Percentiles rank a stretch among this genome's conserved stretches.
These are phyloP conservation scores for Xerocomus brunneocitrinus DNA, from an alignment of 768 basidiomycete genomes.

Conservation along the genomic window DNA sequence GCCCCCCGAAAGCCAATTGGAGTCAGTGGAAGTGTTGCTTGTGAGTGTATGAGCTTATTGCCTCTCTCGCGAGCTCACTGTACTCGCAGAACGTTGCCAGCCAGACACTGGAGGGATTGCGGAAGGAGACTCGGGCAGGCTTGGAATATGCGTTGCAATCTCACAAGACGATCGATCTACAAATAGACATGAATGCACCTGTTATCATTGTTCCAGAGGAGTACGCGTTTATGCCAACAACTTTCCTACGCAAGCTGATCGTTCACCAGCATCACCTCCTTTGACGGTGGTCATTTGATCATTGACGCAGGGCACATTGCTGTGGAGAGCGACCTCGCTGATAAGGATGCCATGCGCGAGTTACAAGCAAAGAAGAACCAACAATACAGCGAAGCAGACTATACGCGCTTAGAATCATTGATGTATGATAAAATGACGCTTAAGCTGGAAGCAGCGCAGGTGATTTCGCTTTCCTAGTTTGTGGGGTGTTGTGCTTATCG, in stretches of 20 bases:
- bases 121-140: conserved; percentile 91
- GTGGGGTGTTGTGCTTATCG: conserved; percentile 4
- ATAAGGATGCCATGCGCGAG: conserved; percentile 72
- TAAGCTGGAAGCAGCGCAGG: conserved; percentile 86
- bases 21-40: conserved; percentile 90
- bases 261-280: conserved; percentile 60
- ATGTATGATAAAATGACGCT: conserved; percentile 94
- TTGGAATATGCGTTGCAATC: conserved; percentile 89
- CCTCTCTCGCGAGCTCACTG: neutral
- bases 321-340: conserved; percentile 84
- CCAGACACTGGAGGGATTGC: conserved; percentile 86
- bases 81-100: conserved; percentile 74
- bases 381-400: conserved; percentile 85
- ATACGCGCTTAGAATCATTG: conserved; percentile 75
- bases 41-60: conserved; percentile 39
- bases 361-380: conserved; percentile 81
- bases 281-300: conserved; percentile 79
- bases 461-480: conserved; percentile 27
- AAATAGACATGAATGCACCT: conserved; percentile 94
- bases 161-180: conserved; percentile 95
- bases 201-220: conserved; percentile 96
- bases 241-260: conserved; percentile 10
- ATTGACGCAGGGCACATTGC: conserved; percentile 97
- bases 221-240: conserved; percentile 37
- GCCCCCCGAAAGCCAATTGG: conserved; percentile 90